Conservation (phyloP, 1,284 basidiomycete genomes). For the Mycena sp. region DNA sequence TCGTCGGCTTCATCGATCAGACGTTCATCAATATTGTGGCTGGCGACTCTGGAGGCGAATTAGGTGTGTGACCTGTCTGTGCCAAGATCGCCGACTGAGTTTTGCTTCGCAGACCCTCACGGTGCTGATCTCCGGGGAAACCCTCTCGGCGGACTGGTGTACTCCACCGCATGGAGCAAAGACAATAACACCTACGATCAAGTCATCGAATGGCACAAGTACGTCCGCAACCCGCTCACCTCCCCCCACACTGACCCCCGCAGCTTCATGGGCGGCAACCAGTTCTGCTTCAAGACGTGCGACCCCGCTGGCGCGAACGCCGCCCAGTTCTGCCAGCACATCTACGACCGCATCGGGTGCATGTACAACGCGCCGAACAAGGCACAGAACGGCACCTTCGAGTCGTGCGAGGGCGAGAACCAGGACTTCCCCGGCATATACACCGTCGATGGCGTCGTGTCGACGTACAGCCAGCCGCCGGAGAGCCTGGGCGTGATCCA, state of each 20-base stretch:
- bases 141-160: slow-evolving; percentile 70
- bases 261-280: slow-evolving; percentile 71
- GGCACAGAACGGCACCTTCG: slow-evolving; percentile 64
- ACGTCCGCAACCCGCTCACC: slow-evolving; percentile 30
- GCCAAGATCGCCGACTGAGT: neutral
- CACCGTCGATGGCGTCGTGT: slow-evolving; percentile 51
- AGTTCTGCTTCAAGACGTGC: slow-evolving; percentile 67
- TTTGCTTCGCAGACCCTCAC: slow-evolving; percentile 67
- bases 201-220: slow-evolving; percentile 70
- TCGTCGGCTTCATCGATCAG: slow-evolving; percentile 73
- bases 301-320: slow-evolving; percentile 64
- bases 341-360: slow-evolving; percentile 76
- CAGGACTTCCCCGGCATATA: slow-evolving; percentile 68
- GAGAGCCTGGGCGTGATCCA: slow-evolving; percentile 65
- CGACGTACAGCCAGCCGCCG: slow-evolving; percentile 66
- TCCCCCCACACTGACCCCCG: slow-evolving; percentile 2
- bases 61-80: slow-evolving; percentile 40
- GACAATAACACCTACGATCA: slow-evolving; percentile 54
- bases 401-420: slow-evolving; percentile 69
- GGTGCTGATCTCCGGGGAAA: slow-evolving; percentile 71
- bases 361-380: slow-evolving; percentile 74
- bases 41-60: slow-evolving; percentile 74
- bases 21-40: slow-evolving; percentile 59
- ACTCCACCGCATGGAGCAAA: slow-evolving; percentile 63
- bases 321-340: slow-evolving; percentile 66